phyloP scores from a whole-genome alignment of 441 rosid genomes.

The Macaranga tanarius region DNA sequence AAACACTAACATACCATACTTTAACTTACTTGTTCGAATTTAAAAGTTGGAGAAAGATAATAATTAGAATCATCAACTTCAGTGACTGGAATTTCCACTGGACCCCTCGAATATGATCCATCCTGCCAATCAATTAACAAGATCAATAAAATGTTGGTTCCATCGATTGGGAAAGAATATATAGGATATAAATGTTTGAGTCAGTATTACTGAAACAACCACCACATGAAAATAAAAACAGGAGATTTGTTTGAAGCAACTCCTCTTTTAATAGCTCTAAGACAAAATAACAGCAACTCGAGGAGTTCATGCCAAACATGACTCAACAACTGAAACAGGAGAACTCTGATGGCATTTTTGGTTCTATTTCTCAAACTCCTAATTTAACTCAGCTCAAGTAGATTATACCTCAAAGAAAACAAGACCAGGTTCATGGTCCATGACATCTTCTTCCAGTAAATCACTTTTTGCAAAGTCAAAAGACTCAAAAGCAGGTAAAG shows the following conservation, averaged over 20 bases:
- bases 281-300: background rate
- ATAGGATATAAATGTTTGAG: no score
- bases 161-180: background rate
- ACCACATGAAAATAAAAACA: background rate
- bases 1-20: slow-evolving; percentile 7
- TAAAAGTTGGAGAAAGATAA: slow-evolving; percentile 70
- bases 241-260: background rate
- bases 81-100: slow-evolving; percentile 64
- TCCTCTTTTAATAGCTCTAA: background rate
- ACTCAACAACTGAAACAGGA: background rate
- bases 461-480: slow-evolving; percentile 66
- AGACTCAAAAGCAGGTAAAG: slow-evolving; percentile 60
- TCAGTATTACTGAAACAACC: background rate
- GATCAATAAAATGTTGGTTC: slow-evolving; percentile 1
- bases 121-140: slow-evolving; percentile 45
- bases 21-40: slow-evolving; percentile 78
- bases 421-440: slow-evolving; percentile 76
- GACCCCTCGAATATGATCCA: slow-evolving; percentile 93
- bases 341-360: background rate
- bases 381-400: background rate
- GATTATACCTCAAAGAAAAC: slow-evolving; percentile 79
- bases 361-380: background rate
- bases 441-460: slow-evolving; percentile 83
- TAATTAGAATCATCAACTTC: slow-evolving; percentile 55
- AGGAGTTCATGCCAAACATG: background rate